Base-by-base conservation (phyloP, 306 rosid species). In the Betula pendula region DNA sequence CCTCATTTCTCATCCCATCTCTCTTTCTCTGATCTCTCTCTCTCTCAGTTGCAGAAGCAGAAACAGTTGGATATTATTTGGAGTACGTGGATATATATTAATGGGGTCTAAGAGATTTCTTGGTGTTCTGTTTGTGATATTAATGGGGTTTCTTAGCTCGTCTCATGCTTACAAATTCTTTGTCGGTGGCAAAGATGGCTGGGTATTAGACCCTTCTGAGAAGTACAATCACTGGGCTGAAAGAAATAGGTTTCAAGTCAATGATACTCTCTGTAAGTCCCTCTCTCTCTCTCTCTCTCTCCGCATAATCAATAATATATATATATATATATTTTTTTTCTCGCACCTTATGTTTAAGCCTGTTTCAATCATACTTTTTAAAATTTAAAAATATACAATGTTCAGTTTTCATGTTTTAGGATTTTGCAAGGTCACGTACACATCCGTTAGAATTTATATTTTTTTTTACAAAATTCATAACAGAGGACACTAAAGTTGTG, bases 131-230 rank as follows among this genome's bases (percentile, higher is more conserved):
- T 12, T 81, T 68, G 31, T 68, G 50, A 48, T 80, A 58, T 58
- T 70, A 12, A 47, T 71, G 74, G 47, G 68, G 15, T 73, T 83
- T 67, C 71, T 79, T 48, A 33, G 70, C 71, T 80, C 77, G 0
- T 77, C 80, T 65, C 73, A 80, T 70, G 87, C 84, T 22, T 47
- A 29, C 58, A 69, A 77, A 4, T 89, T 82, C 78, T 6, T 15
- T 6, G 91, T 93, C 38, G 94, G 96, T 62, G 93, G 91, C 24
- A 86, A 77, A 77, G 82, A 90, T 70, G 98, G 96, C 2, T 93
- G 98, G 98, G 87, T 80, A 17, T 56, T 68, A 35, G 86, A 87
- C 60, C 93, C 96, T 58, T 82, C 90, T 4, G 88, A 85, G 72
- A 74, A 25, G 8, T 93, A 86, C 81, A 72, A 42, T 55, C 86